Base-by-base conservation (phyloP, 2,329 filamentous ascomycete genomes). In the Rhinocladiella mackenziei region DNA sequence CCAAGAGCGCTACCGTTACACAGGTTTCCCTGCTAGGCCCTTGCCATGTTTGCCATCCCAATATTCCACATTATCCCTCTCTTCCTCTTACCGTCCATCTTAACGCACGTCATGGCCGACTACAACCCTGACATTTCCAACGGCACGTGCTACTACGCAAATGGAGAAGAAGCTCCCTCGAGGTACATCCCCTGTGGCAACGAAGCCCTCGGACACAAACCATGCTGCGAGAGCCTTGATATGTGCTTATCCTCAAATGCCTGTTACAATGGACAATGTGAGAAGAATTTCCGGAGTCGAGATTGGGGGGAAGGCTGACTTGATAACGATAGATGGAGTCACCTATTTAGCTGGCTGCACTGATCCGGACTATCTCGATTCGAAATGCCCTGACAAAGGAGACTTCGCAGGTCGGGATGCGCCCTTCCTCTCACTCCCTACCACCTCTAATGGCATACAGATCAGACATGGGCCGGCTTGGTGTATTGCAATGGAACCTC, bases 261-360 rank as follows among this genome's bases (percentile, higher is more conserved):
- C 22, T 58, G 56, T 43, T 57, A 52, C 39, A 51, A 56, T 25
- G 45, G 40, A 31, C 39, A 50, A 40, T 51, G 48, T 51, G 43
- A 28, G 39, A n/a, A 5, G 11, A 22, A n/a, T 4, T n/a, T 19
- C 10, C 31, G 14, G 9, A 4, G 9, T 14, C 15, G 15, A 11
- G 2, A 15, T 18, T 30, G 8, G 17, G 22, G n/a, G 14, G 23
- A 9, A n/a, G 19, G 15, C 5, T 13, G 23, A 14, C 7, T 45
- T 56, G 29, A 54, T 26, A 10, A 6, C 19, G 7, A 9, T 15
- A 54, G 49, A 46, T 35, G 45, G 49, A 13, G 52, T 55, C 13
- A 57, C 55, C 8, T 57, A 58, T 37, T 36, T 56, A 4, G 51
- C 53, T 13, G 56, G 56, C 29, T 57, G 55, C 30, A 57, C 56